Evolutionary conservation across 208 protist genomes (phyloP).

Genomic region (Endotrypanum monterogeii): DNA sequence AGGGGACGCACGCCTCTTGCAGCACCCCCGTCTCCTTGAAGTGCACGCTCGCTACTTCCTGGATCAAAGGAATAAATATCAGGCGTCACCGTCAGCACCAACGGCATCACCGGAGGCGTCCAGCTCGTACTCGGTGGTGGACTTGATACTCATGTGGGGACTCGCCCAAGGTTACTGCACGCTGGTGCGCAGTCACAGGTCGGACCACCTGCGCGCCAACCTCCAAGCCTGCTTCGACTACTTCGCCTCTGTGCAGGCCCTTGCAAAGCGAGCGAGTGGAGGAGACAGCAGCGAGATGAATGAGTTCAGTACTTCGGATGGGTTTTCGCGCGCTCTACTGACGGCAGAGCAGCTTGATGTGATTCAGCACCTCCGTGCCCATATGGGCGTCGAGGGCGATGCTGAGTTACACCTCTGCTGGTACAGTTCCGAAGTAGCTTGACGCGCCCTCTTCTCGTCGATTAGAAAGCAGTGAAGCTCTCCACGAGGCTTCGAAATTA

Average conservation of each 20-base stretch:
- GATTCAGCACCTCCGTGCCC: slow-evolving; percentile 38
- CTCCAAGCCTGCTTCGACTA: slow-evolving; percentile 38
- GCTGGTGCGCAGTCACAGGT: slow-evolving; percentile 56
- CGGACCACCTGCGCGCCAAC: slow-evolving; percentile 51
- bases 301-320: not conserved
- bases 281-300: not conserved
- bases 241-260: slow-evolving; percentile 30
- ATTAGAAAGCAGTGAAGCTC: not conserved
- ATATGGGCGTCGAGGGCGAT: slow-evolving; percentile 50
- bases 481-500: not conserved
- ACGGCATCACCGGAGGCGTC: not conserved
- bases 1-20: slow-evolving; percentile 43
- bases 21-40: slow-evolving; percentile 50
- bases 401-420: slow-evolving; percentile 58
- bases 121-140: slow-evolving; percentile 35
- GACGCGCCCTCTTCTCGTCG: slow-evolving; percentile 5
- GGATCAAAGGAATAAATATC: not conserved
- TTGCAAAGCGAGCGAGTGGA: not conserved
- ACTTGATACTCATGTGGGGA: slow-evolving; percentile 80
- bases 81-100: not conserved
- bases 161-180: slow-evolving; percentile 68
- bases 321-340: slow-evolving; percentile 27
- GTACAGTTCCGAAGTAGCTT: slow-evolving; percentile 64
- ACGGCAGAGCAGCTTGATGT: slow-evolving; percentile 42
- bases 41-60: slow-evolving; percentile 44